A percentile compares a stretch with the other conserved stretches of the same genome.
These are phyloP conservation scores for Trichoderma endophyticum DNA, from an alignment of 2,329 filamentous ascomycete species.

Conservation along the genomic window DNA sequence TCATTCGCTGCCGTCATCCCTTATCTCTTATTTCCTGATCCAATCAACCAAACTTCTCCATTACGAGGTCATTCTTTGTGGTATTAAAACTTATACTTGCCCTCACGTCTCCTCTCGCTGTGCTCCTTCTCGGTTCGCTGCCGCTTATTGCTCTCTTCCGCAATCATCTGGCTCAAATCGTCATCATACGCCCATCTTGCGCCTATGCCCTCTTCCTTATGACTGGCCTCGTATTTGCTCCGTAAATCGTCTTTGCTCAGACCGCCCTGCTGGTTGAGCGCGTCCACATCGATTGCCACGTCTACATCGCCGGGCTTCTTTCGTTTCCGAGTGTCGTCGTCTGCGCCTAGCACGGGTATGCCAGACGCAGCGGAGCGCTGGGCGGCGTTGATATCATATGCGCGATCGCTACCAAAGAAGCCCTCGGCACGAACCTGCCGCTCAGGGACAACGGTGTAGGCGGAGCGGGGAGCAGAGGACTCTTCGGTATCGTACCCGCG, in stretches of 20 bases:
- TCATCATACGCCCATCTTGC: conserved; percentile 75
- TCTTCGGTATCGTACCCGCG: conserved; percentile 88
- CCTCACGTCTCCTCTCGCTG: conserved; percentile 60
- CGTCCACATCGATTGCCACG: conserved; percentile 83
- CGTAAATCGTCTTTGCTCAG: conserved; percentile 82
- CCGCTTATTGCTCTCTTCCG: conserved; percentile 85
- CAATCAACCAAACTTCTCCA: background rate
- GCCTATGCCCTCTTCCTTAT: conserved; percentile 61
- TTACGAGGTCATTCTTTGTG: background rate
- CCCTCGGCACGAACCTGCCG: conserved; percentile 80
- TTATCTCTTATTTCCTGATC: background rate
- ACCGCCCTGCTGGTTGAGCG: conserved; percentile 68
- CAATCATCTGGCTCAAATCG: conserved; percentile 93
- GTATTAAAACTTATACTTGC: conserved; percentile 43
- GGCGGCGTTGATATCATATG: conserved; percentile 72
- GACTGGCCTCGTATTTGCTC: conserved; percentile 74
- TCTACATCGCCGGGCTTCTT: conserved; percentile 98
- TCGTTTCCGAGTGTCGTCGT: conserved; percentile 74
- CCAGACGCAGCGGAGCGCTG: conserved; percentile 40
- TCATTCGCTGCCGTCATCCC: conserved; percentile 2
- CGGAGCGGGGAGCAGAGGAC: conserved; percentile 66
- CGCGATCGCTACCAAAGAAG: conserved; percentile 93
- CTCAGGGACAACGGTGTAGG: conserved; percentile 88
- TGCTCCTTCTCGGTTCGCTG: conserved; percentile 84
- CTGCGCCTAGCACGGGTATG: conserved; percentile 73